phyloP scores from a whole-genome alignment of 192 early-diverging fungal genomes.

The Coemansia sp. region DNA sequence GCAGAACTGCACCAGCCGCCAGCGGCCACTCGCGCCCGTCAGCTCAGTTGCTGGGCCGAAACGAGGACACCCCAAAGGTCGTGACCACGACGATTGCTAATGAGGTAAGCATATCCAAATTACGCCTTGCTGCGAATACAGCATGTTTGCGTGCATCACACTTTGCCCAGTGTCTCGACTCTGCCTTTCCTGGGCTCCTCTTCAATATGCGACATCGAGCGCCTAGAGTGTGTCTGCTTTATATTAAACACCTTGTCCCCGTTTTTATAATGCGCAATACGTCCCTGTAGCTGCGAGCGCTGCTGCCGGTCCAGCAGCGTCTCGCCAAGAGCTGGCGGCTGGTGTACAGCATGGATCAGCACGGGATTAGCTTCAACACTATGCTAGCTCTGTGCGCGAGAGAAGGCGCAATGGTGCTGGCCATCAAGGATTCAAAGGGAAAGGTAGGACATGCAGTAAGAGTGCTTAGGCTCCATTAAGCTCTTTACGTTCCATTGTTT shows the following conservation, averaged over 20 bases:
- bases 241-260: too few species aligned
- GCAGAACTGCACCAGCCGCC: background rate
- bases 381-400: constrained; percentile 62
- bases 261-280: too few species aligned
- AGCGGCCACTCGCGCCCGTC: constrained; percentile 7
- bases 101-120: constrained; percentile 8
- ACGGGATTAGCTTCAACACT: constrained; percentile 85
- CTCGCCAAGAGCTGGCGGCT: constrained; percentile 75
- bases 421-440: constrained; percentile 60
- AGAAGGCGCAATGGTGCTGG: constrained; percentile 66
- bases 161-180: background rate
- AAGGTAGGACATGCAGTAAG: too few species aligned
- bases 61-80: constrained; percentile 36
- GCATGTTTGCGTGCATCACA: too few species aligned
- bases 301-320: constrained; percentile 72
- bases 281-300: constrained; percentile 63
- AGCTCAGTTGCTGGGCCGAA: constrained; percentile 27
- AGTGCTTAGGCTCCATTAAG: too few species aligned
- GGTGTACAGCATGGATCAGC: constrained; percentile 88
- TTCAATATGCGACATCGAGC: background rate
- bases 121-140: too few species aligned
- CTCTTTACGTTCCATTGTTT: background rate
- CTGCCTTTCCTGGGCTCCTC: background rate
- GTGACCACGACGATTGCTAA: constrained; percentile 36
- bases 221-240: background rate